Conservation (phyloP, 768 basidiomycete species). For the Mycena kentingensis region DNA sequence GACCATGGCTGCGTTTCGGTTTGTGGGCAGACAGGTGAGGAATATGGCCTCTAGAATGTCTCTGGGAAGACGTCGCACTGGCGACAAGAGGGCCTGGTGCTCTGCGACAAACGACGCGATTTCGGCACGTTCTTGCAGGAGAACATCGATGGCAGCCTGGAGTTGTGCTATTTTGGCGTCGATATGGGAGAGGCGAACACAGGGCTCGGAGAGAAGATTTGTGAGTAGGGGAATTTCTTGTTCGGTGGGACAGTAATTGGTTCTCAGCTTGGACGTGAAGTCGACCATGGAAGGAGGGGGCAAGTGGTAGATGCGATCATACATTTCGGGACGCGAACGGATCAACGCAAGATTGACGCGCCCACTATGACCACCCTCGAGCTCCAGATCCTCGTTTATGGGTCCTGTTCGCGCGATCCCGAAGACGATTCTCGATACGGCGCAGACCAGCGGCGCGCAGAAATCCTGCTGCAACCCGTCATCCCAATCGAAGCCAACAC, state of each 20-base stretch:
- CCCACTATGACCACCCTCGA: too few species aligned
- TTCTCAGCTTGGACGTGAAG: constrained; percentile 1
- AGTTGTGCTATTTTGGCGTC: background rate
- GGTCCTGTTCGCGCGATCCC: constrained; percentile 9
- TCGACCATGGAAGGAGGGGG: background rate
- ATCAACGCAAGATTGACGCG: too few species aligned
- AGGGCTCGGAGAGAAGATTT: background rate
- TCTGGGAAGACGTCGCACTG: background rate
- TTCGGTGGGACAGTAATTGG: constrained; percentile 9
- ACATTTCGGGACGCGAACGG: too few species aligned
- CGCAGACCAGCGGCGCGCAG: constrained; percentile 15
- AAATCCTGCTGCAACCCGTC: constrained; percentile 8
- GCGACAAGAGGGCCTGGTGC: constrained; percentile 5
- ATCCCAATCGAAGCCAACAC: constrained; percentile 8
- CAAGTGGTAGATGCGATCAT: too few species aligned
- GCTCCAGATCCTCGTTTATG: constrained; percentile 9
- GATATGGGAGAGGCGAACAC: background rate
- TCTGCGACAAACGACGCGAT: background rate
- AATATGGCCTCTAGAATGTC: constrained; percentile 11
- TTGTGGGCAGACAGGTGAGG: constrained; percentile 5
- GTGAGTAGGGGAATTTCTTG: background rate
- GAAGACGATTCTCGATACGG: constrained; percentile 5
- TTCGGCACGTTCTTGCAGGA: background rate
- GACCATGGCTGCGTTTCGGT: constrained; percentile 1
- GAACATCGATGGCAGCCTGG: background rate